Evolutionary conservation across 2,329 filamentous ascomycete genomes (phyloP).

Genomic region (Verticillium albo-atrum): DNA sequence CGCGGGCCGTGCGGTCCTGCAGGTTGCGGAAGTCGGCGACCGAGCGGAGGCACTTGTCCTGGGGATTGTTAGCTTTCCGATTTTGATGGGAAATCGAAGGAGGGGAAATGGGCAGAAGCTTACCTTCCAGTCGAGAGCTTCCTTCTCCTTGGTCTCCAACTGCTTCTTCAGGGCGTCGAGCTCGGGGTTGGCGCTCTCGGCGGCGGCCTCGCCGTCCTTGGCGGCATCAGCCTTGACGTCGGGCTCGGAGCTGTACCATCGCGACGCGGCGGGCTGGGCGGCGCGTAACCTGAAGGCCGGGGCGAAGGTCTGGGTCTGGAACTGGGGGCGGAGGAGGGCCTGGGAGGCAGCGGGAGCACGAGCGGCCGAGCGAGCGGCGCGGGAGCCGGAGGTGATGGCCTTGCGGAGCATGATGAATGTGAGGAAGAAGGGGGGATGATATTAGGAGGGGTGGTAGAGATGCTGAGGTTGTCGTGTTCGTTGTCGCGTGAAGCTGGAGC

Average conservation of each 20-base stretch:
- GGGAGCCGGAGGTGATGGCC: slow-evolving; percentile 35
- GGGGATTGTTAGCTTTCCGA: neutral
- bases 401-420: slow-evolving; percentile 40
- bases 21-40: slow-evolving; percentile 98
- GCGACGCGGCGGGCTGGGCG: slow-evolving; percentile 26
- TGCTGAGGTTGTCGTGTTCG: slow-evolving; percentile 4
- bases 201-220: slow-evolving; percentile 20
- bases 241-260: slow-evolving; percentile 48
- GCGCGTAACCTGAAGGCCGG: slow-evolving; percentile 31
- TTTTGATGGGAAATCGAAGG: neutral
- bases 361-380: slow-evolving; percentile 37
- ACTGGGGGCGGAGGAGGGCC: slow-evolving; percentile 30
- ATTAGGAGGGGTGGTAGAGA: neutral
- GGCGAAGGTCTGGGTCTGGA: slow-evolving; percentile 21
- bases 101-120: slow-evolving; percentile 16
- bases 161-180: slow-evolving; percentile 44
- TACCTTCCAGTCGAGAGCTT: slow-evolving; percentile 78
- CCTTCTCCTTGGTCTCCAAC: slow-evolving; percentile 47
- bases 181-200: slow-evolving; percentile 22
- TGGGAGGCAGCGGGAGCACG: slow-evolving; percentile 26
- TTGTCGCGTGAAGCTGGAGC: slow-evolving; percentile 6
- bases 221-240: slow-evolving; percentile 28
- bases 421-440: neutral
- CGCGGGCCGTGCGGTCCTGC: slow-evolving; percentile 88
- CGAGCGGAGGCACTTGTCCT: slow-evolving; percentile 94